phyloP scores from a whole-genome alignment of 805 yeast species.

The Lipomyces anomalus region DNA sequence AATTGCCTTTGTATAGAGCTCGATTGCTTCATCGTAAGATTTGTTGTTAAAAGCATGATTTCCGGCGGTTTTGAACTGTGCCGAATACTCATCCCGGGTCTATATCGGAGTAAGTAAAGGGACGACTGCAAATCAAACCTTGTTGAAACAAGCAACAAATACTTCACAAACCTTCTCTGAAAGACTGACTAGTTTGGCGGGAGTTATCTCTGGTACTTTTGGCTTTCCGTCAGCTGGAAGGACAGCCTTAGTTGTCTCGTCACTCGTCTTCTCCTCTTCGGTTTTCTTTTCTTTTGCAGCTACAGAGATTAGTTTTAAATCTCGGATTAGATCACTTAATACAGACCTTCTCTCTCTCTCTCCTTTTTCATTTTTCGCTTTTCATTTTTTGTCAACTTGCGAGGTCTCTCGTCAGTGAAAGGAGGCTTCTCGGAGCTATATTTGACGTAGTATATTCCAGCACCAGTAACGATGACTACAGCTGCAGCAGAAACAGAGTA shows the following conservation, averaged over 20 bases:
- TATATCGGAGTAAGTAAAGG: not conserved
- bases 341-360: slow-evolving; percentile 8
- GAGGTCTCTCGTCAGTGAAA: slow-evolving; percentile 8
- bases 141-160: slow-evolving; percentile 2
- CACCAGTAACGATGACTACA: slow-evolving; percentile 22
- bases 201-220: slow-evolving; percentile 12
- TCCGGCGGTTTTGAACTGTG: slow-evolving; percentile 83
- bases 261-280: slow-evolving; percentile 3
- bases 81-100: slow-evolving; percentile 48
- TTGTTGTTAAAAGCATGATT: slow-evolving; percentile 68
- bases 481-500: slow-evolving; percentile 22
- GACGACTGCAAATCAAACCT: not conserved
- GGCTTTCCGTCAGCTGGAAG: slow-evolving; percentile 1
- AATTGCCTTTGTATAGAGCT: slow-evolving; percentile 73
- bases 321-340: not conserved
- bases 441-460: slow-evolving; percentile 24
- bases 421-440: slow-evolving; percentile 8
- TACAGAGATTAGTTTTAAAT: slow-evolving; percentile 1
- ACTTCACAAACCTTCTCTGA: slow-evolving; percentile 38
- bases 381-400: slow-evolving; percentile 20
- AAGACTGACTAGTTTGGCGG: slow-evolving; percentile 38
- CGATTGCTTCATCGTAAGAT: slow-evolving; percentile 69
- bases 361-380: slow-evolving; percentile 19
- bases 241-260: not conserved
- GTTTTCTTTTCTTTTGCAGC: slow-evolving; percentile 3